Evolutionary conservation across 2,329 filamentous ascomycete genomes (phyloP), one percentile per base, ranked within the genome.

Genomic region (Onygenales sp.): DNA sequence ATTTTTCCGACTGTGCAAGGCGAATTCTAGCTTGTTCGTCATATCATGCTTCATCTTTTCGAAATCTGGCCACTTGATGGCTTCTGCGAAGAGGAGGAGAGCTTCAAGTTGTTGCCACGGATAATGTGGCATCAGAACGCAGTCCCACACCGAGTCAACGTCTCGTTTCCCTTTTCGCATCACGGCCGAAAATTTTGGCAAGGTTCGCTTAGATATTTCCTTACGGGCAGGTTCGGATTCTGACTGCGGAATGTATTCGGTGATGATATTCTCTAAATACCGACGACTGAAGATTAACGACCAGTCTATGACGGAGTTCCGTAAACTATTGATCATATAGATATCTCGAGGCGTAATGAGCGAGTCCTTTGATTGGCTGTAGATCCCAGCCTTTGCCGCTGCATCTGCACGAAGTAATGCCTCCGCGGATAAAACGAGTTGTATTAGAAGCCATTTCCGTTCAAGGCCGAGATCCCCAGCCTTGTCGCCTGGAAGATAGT

Each of bases 231-330:
- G 9, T 14, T 48, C 27, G 21, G 21, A 10, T 9, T 41, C 5
- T 32, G 27, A 7, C 42, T 48, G 41, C 38, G 58, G 49, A 8
- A 42, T 48, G 51, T 63, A 67, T 33, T 57, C 59, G 13, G 78
- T 69, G 14, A 68, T 61, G n/a, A 81, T 66, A 49, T 75, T 79
- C 43, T 79, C 74, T 35, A 80, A 64, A 50, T 81, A 80, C 2
- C 75, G 70, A 21, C 76, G 72, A 6, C 75, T 76, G 14, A 78
- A 68, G 2, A 82, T 69, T 27, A 82, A 63, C 63, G 81, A 78
- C 79, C 79, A 82, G 51, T 79, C 73, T 4, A 77, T 68, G 59
- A 82, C 81, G 5, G 69, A 66, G n/a, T 71, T 75, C 53, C 75
- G 73, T 43, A 76, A 61, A 21, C 68, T 68, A 46, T 74, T 69